Evolutionary conservation across 2,329 filamentous ascomycete genomes (phyloP).

Genomic region (Pezicula neosporulosa): DNA sequence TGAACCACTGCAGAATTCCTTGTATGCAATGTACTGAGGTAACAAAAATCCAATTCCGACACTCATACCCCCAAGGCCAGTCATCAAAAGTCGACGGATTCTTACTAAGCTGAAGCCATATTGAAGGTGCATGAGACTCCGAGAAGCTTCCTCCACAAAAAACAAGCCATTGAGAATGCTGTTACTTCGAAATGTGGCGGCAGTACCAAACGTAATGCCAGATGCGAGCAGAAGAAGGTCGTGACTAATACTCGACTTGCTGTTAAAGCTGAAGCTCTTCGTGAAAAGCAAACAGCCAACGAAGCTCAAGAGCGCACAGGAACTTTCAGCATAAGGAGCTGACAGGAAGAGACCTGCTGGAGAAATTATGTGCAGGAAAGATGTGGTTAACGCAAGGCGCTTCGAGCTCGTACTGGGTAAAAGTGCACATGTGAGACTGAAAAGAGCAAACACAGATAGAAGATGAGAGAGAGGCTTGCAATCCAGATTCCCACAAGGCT

Average conservation of each 20-base stretch:
- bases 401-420: conserved; percentile 37
- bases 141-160: conserved; percentile 55
- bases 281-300: conserved; percentile 68
- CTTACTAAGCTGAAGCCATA: conserved; percentile 38
- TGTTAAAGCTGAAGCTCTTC: conserved; percentile 36
- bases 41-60: conserved; percentile 64
- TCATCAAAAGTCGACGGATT: conserved; percentile 50
- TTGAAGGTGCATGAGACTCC: conserved; percentile 42
- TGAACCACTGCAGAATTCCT: conserved; percentile 57
- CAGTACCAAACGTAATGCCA: conserved; percentile 67
- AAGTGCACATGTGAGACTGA: conserved; percentile 58
- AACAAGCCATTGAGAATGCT: conserved; percentile 78
- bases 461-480: conserved; percentile 75
- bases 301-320: conserved; percentile 77
- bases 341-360: conserved; percentile 89
- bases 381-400: conserved; percentile 63
- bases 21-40: conserved; percentile 76
- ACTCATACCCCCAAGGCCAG: conserved; percentile 63
- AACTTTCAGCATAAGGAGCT: conserved; percentile 78
- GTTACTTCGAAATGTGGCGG: conserved; percentile 78
- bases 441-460: conserved; percentile 69
- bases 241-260: conserved; percentile 22
- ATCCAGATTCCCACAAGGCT: conserved; percentile 59
- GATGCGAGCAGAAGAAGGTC: conserved; percentile 55
- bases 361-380: conserved; percentile 75